A percentile compares a stretch with the other conserved stretches of the same genome.
Evolutionary conservation across 805 yeast species (phyloP).

Genomic region (Brettanomyces anomalus): DNA sequence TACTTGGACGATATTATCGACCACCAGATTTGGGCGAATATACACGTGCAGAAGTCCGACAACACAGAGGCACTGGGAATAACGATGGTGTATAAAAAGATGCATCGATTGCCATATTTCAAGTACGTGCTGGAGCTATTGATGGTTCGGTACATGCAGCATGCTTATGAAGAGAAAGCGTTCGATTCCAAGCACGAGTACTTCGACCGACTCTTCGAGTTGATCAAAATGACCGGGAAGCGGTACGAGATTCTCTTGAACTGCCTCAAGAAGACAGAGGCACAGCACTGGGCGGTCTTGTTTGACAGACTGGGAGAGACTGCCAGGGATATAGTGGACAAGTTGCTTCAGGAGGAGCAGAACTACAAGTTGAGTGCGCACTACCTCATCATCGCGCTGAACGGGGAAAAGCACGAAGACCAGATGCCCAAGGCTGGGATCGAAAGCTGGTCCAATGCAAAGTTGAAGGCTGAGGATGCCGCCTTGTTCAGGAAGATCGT

Average conservation of each 20-base stretch:
- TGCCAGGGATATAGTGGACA: conserved; percentile 36
- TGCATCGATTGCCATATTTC: conserved; percentile 33
- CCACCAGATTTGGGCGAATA: conserved; percentile 30
- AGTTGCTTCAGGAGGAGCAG: conserved; percentile 26
- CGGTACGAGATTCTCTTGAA: conserved; percentile 35
- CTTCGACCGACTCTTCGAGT: conserved; percentile 22
- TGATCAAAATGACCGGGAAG: conserved; percentile 25
- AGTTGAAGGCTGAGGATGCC: conserved; percentile 25
- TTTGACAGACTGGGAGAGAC: conserved; percentile 32
- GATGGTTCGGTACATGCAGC: conserved; percentile 30
- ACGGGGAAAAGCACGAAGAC: conserved; percentile 27
- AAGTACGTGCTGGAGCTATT: conserved; percentile 42
- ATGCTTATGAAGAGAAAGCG: conserved; percentile 23
- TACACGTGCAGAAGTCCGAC: conserved; percentile 11
- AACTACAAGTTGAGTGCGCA: conserved; percentile 43
- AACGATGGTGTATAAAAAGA: conserved; percentile 26
- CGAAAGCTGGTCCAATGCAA: conserved; percentile 1
- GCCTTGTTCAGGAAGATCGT: conserved; percentile 34
- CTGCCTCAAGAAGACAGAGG: conserved; percentile 46
- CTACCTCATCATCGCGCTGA: conserved; percentile 42
- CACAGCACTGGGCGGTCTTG: conserved; percentile 40
- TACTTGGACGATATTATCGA: conserved; percentile 39
- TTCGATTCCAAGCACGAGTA: conserved; percentile 19
- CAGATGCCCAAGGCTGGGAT: neutral
- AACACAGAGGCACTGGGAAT: conserved; percentile 19